phyloP scores from a whole-genome alignment of 176 grass and related monocot species.

The Triticum urartu region DNA sequence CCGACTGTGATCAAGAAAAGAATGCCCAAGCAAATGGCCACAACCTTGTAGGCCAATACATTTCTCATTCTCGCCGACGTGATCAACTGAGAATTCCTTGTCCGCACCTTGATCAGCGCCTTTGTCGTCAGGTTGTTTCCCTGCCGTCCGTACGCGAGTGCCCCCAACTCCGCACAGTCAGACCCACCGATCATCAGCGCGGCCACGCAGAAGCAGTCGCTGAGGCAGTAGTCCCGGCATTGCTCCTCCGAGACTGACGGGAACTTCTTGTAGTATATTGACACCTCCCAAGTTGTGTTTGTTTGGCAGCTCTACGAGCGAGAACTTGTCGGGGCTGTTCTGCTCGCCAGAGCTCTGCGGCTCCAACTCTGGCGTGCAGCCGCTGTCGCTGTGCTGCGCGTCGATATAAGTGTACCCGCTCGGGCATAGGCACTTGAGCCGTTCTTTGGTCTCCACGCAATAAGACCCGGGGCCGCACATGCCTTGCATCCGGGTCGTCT shows the following conservation, averaged over 20 bases:
- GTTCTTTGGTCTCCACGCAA: neutral
- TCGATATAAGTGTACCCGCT: neutral
- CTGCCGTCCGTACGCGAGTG: neutral
- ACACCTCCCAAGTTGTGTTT: slow-evolving; percentile 10
- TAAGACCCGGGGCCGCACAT: slow-evolving; percentile 17
- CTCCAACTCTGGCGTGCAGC: slow-evolving; percentile 29
- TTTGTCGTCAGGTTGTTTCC: neutral
- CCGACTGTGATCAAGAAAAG: neutral
- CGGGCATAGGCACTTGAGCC: slow-evolving; percentile 24
- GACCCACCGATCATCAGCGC: neutral
- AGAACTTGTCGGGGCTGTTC: slow-evolving; percentile 5
- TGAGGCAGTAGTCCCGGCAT: neutral
- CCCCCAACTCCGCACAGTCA: neutral
- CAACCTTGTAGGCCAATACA: neutral
- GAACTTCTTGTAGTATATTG: slow-evolving; percentile 24
- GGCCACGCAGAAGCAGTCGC: slow-evolving; percentile 20
- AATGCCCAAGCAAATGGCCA: neutral
- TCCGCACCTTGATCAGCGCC: neutral
- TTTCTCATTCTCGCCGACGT: neutral
- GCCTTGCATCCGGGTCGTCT: slow-evolving; percentile 12
- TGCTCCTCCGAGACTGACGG: neutral
- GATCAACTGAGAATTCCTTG: neutral
- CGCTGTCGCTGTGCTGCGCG: neutral
- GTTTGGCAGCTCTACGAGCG: neutral
- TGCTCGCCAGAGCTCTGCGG: slow-evolving; percentile 6